Base-by-base conservation (phyloP, 2,329 filamentous ascomycete species). In the Aspergillus fijiensis region DNA sequence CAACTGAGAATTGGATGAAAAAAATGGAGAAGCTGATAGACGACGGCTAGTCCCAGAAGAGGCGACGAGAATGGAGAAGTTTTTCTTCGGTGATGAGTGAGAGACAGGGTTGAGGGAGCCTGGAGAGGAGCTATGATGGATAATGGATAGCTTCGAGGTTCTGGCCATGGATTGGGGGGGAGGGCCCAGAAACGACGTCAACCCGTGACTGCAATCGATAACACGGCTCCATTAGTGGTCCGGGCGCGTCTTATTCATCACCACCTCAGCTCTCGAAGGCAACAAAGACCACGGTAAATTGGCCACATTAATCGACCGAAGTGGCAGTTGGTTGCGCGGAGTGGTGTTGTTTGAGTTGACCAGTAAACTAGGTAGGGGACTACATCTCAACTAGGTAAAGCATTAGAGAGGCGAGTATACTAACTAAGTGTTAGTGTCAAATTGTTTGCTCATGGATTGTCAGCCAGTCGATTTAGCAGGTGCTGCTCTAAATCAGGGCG, bases 391-490 rank as follows among this genome's bases (percentile, higher is more conserved):
- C 33, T 35, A 16, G 33, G 33, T 12, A 35, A 35, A 35, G 11
- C 25, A 9, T 29, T 10, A 9, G 27, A 29, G 7, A 29, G 27
- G 27, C 27, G 27, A 29, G 7, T 6, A 29, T 29, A 29, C 7
- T 29, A 4, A 29, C 7, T 29, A 4, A 23, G 27, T 29, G 7
- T 2, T 9, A 29, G 7, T 29, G 7, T 29, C 27, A 29, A 10
- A 29, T 29, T 2, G 27, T 9, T 29, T 29, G 23, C 23, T 47
- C 29, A 45, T 50, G 39, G 21, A 39, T 47, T 60, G 48, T 61
- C 47, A 58, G 57, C 61, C 61, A 61, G 56, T 63, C 61, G 42
- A 57, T 61, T 57, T n/a, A 59, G 61, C 61, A 63, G 56, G 59
- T 61, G 61, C 58, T 60, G 58, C 33, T 57, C 35, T 53, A 50